Evolutionary conservation across 2,329 filamentous ascomycete species (phyloP).

Genomic region (Bisporella sp.): DNA sequence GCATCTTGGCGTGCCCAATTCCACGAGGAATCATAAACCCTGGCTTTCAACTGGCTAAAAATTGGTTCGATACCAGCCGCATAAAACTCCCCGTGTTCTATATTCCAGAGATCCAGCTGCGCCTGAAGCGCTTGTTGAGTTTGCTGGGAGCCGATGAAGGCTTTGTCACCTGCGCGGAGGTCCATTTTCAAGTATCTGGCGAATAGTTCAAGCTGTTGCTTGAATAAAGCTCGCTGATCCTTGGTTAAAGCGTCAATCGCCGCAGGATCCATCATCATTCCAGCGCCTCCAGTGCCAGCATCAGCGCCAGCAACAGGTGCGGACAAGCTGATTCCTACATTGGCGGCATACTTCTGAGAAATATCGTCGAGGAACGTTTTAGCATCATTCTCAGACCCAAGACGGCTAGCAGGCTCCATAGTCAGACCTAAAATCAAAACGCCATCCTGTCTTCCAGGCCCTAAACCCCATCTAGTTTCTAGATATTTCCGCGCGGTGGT

Average conservation of each 20-base stretch:
- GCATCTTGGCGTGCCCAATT: constrained; percentile 99
- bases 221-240: constrained; percentile 92
- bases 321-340: constrained; percentile 76
- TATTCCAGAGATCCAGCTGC: constrained; percentile 89
- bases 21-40: constrained; percentile 97
- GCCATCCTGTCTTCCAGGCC: constrained; percentile 80
- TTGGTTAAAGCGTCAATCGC: constrained; percentile 96
- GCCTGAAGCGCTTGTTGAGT: constrained; percentile 83
- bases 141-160: constrained; percentile 76
- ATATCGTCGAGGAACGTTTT: constrained; percentile 89
- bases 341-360: constrained; percentile 80
- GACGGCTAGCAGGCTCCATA: constrained; percentile 81
- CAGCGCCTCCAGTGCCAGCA: constrained; percentile 61
- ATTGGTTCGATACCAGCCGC: constrained; percentile 89
- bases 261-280: constrained; percentile 99
- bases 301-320: constrained; percentile 68
- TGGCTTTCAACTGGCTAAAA: constrained; percentile 88
- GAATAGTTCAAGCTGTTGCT: constrained; percentile 93
- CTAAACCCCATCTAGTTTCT: constrained; percentile 88
- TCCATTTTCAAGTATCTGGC: constrained; percentile 97
- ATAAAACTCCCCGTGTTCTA: constrained; percentile 95
- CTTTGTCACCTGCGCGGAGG: constrained; percentile 92
- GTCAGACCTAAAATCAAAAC: constrained; percentile 83
- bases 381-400: constrained; percentile 83
- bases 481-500: constrained; percentile 92